Evolutionary conservation across 106 monocot species (phyloP), one percentile per base, ranked within the genome.

Genomic region (Dioscorea alata): DNA sequence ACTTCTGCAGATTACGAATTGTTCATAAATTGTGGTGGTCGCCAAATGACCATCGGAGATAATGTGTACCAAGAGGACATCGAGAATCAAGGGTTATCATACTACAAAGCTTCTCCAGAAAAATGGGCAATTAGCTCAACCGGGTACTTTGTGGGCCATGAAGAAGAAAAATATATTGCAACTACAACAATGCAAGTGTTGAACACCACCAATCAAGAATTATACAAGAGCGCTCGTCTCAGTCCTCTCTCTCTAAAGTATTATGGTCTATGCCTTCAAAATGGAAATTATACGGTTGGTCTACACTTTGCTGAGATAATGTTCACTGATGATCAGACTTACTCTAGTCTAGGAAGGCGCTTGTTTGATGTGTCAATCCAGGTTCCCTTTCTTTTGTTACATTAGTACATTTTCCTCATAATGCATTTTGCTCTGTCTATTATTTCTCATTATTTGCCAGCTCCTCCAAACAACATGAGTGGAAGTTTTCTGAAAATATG

Each of bases 1-100:
- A 50, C 50, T 50, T 8, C 15, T 53, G 49, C 76, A 86, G 86
- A 86, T 59, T 82, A 73, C 60, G 50, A 86, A 4, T 19, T 86
- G 61, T 82, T 74, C 66, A 86, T 86, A 73, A 86, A 86, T 50
- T 82, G 82, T 70, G 86, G 86, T 67, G 86, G 86, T 12, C 34
- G 33, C 16, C 59, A 19, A 15, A 70, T 70, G 17, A 76, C 18
- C 13, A 25, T 86, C 23, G 79, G 54, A 6, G 59, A 12, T 5
- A 23, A 59, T n/a, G 61, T 48, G 28, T 86, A 76, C 60, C 79
- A 79, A 59, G 70, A 49, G 6, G 82, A 86, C 20, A 23, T 49
- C 2, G 63, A 49, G 13, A n/a, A n/a, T 4, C 57, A 63, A 16
- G 82, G 82, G 13, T 6, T 69, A 61, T 72, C 86, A 48, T 73